phyloP scores from a whole-genome alignment of 1,284 basidiomycete genomes.

The Amylostereum areolatum region DNA sequence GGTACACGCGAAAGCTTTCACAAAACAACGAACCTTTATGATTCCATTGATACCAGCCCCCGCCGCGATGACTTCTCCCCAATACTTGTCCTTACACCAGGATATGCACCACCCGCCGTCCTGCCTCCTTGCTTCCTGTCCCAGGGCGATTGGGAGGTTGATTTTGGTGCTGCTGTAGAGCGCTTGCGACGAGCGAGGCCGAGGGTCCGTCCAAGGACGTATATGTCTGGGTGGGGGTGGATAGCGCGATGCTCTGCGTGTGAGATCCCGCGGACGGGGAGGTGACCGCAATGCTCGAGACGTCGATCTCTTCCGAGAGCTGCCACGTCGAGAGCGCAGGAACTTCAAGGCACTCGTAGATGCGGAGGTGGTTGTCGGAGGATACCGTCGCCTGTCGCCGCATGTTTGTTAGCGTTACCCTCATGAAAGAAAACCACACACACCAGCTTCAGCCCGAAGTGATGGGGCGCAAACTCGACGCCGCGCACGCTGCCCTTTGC shows the following conservation, averaged over 20 bases:
- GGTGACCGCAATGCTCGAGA: conserved; percentile 43
- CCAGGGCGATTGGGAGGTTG: conserved; percentile 39
- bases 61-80: conserved; percentile 83
- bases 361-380: conserved; percentile 78
- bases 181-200: conserved; percentile 54
- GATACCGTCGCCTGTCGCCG: conserved; percentile 71
- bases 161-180: conserved; percentile 49
- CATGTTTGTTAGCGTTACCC: conserved; percentile 4
- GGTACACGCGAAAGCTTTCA: not conserved
- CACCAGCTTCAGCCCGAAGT: conserved; percentile 83
- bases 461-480: conserved; percentile 81
- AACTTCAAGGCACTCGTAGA: conserved; percentile 88
- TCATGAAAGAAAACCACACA: conserved; percentile 23
- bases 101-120: conserved; percentile 89
- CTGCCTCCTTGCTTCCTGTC: conserved; percentile 63
- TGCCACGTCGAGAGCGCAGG: conserved; percentile 78
- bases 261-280: conserved; percentile 40
- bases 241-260: conserved; percentile 46
- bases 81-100: conserved; percentile 92
- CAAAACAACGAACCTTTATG: conserved; percentile 60
- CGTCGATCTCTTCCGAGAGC: conserved; percentile 73
- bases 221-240: conserved; percentile 64
- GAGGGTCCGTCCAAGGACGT: conserved; percentile 50
- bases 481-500: conserved; percentile 78
- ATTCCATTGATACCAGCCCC: conserved; percentile 66